Evolutionary conservation across 164 flowering plant species (phyloP).

Genomic region (Liriodendron chinense): DNA sequence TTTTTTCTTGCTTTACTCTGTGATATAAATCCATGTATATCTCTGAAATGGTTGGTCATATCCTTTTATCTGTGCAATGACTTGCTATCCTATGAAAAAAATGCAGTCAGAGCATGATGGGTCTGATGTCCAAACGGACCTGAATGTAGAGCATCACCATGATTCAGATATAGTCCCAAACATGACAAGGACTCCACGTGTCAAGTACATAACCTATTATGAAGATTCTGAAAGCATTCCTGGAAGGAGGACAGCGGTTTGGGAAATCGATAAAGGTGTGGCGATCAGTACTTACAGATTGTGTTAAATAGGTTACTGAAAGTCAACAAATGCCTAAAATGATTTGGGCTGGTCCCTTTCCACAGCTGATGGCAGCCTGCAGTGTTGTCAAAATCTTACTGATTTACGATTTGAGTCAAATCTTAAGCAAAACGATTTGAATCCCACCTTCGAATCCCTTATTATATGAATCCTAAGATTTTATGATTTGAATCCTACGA

Average conservation of each 20-base stretch:
- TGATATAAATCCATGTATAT: neutral
- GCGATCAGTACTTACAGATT: neutral
- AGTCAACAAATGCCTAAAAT: neutral
- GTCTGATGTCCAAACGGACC: constrained; percentile 76
- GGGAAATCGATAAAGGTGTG: constrained; percentile 92
- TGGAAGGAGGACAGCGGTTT: constrained; percentile 89
- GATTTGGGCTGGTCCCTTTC: neutral
- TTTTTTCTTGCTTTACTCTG: no score
- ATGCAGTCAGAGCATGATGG: constrained; percentile 95
- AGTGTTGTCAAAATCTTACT: no score
- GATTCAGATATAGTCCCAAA: constrained; percentile 76
- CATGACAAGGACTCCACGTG: constrained; percentile 79
- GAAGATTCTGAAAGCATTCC: constrained; percentile 96
- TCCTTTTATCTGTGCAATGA: neutral
- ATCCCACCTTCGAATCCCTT: no score
- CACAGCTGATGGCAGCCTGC: neutral
- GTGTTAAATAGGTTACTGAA: neutral
- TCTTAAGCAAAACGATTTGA: no score
- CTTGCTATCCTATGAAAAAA: neutral
- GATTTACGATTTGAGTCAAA: no score
- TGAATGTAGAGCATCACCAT: constrained; percentile 68
- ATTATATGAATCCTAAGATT: no score
- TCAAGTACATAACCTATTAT: constrained; percentile 86
- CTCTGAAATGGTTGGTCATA: neutral
- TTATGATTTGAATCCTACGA: no score